Base-by-base conservation (phyloP, 345 rosid genomes). In the Trapa bicornis region DNA sequence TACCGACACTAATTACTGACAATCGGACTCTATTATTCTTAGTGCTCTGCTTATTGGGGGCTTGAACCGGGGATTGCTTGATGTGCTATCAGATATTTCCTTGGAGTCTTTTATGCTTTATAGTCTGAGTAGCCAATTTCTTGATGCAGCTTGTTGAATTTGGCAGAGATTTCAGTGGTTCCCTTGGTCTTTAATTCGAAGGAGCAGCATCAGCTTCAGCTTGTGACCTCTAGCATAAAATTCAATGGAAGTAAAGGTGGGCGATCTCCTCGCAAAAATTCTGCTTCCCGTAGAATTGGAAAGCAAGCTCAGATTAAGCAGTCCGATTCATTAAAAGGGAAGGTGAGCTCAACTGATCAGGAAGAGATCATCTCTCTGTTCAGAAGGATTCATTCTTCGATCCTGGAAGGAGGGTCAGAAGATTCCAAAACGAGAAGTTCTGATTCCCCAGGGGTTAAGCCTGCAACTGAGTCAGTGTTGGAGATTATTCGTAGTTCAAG, bases 141-240 rank as follows among this genome's bases (percentile, higher is more conserved):
- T 75, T 76, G 85, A 76, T 86, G 81, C 88, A 84, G 91, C 88
- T 83, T 80, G 75, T 86, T 81, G 69, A 78, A 75, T 86, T 84
- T 83, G 86, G 83, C 87, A 79, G 86, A 80, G 83, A 76, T 77
- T 75, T 85, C 80, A 79, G 83, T 77, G 75, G 60, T 75, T 53
- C 56, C 68, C 68, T 13, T 43, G 2, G 62, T 66, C 38, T 73
- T 76, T 66, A 37, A 66, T 63, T 73, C 38, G 32, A 69, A 37
- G 36, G 70, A 75, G 47, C 63, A 35, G 15, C 1, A 6, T 53
- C 38, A 11, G 37, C 36, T 33, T 58, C 72, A 52, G 15, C 61
- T 64, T 29, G 72, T 69, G 41, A 42, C 67, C 72, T 72, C 80
- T 8, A 66, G 72, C 71, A 70, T 45, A 61, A 68, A 36, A 3